Conservation (phyloP, 768 basidiomycete species). For the Lentinula detonsa region DNA sequence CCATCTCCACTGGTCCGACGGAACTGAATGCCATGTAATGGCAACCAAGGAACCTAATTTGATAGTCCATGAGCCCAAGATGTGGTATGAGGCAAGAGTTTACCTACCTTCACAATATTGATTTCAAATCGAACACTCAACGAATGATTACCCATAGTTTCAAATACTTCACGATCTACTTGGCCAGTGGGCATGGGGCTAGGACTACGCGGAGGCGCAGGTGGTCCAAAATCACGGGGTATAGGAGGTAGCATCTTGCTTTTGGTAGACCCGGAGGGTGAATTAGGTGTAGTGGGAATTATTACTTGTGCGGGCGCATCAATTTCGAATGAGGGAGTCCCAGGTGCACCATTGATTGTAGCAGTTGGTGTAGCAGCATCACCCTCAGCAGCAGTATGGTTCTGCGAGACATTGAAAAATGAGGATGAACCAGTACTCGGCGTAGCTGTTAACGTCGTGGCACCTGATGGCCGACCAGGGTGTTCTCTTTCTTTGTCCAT, state of each 20-base stretch:
- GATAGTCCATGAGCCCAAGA: not conserved
- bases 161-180: constrained; percentile 63
- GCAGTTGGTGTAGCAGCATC: constrained; percentile 9
- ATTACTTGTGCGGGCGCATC: constrained; percentile 18
- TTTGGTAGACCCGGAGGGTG: constrained; percentile 35
- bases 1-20: constrained; percentile 84
- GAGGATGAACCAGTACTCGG: constrained; percentile 77
- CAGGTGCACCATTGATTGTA: constrained; percentile 21
- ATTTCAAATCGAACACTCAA: constrained; percentile 95
- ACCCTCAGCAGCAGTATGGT: constrained; percentile 27
- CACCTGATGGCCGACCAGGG: constrained; percentile 34
- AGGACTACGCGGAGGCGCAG: constrained; percentile 34
- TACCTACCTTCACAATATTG: constrained; percentile 88
- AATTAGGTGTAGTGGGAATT: constrained; percentile 9
- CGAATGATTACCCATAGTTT: constrained; percentile 67
- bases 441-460: constrained; percentile 51
- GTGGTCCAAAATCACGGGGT: constrained; percentile 57
- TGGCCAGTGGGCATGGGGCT: constrained; percentile 61
- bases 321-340: constrained; percentile 21
- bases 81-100: not conserved
- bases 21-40: constrained; percentile 94
- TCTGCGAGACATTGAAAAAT: constrained; percentile 76
- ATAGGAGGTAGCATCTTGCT: constrained; percentile 72
- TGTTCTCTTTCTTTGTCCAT: constrained; percentile 32
- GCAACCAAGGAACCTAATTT: constrained; percentile 82